A percentile compares a stretch with the other conserved stretches of the same genome.
These are phyloP conservation scores for Lactifluus subvellereus DNA, from an alignment of 768 basidiomycete genomes.

Conservation along the genomic window DNA sequence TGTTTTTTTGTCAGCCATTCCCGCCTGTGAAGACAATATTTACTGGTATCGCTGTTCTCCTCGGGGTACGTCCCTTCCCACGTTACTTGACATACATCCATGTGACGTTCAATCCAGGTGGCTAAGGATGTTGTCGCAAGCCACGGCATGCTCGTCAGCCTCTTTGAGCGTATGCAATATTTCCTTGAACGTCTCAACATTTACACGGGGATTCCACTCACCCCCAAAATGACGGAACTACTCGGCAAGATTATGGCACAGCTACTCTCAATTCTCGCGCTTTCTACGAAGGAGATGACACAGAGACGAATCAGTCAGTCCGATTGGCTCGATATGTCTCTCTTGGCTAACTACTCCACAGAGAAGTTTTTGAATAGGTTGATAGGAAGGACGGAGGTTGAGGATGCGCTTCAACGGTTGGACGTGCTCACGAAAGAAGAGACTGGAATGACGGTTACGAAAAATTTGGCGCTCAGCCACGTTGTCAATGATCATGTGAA, in stretches of 20 bases:
- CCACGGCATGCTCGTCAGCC: background rate
- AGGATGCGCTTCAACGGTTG: background rate
- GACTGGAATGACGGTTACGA: background rate
- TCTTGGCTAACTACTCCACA: background rate
- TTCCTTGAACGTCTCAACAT: conserved; percentile 6
- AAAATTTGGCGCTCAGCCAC: background rate
- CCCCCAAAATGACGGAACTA: background rate
- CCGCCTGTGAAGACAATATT: background rate
- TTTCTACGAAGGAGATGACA: background rate
- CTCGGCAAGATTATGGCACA: background rate
- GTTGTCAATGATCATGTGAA: background rate
- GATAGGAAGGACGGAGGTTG: background rate
- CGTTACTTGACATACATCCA: background rate
- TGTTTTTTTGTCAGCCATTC: too few relatives aligned
- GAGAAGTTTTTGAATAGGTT: background rate
- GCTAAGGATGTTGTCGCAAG: background rate
- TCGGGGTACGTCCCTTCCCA: background rate
- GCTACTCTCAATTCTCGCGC: background rate
- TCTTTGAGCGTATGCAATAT: conserved; percentile 3
- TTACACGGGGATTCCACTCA: background rate
- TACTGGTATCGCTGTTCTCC: background rate
- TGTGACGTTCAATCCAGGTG: background rate
- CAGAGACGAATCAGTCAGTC: background rate
- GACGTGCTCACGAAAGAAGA: conserved; percentile 2
- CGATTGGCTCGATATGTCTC: too few relatives aligned